phyloP scores from a whole-genome alignment of 768 basidiomycete genomes.

The Tephrocybe rancida region DNA sequence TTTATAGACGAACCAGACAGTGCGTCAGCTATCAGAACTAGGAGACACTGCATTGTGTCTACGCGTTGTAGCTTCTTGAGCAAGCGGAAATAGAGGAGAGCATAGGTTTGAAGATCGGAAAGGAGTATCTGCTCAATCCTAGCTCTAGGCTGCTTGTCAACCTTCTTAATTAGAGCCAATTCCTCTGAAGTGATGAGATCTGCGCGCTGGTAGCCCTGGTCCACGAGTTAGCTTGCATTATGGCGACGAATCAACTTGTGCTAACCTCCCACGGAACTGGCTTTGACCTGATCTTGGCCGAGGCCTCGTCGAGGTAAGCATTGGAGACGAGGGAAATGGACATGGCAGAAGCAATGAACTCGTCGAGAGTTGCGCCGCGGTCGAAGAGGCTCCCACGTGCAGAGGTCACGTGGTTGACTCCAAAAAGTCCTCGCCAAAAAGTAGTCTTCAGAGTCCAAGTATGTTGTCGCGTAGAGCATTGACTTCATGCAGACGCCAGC shows the following conservation, averaged over 20 bases:
- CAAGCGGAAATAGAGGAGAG: constrained; percentile 85
- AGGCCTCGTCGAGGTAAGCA: constrained; percentile 83
- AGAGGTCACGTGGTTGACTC: constrained; percentile 9
- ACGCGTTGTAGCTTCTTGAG: constrained; percentile 82
- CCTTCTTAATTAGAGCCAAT: constrained; percentile 84
- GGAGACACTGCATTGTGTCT: constrained; percentile 86
- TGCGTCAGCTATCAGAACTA: constrained; percentile 89
- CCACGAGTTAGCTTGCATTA: constrained; percentile 16
- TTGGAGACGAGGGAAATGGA: constrained; percentile 79
- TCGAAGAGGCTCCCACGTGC: constrained; percentile 12
- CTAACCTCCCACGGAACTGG: constrained; percentile 96
- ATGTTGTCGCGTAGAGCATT: constrained; percentile 37
- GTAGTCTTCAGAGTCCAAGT: not conserved
- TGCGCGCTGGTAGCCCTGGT: constrained; percentile 92
- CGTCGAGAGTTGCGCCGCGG: not conserved
- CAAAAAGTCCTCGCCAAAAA: constrained; percentile 5
- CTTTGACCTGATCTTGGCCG: constrained; percentile 86
- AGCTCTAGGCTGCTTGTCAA: constrained; percentile 77
- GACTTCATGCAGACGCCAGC: constrained; percentile 30
- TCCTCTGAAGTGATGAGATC: constrained; percentile 89
- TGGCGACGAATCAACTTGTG: not conserved
- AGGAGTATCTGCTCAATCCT: constrained; percentile 78
- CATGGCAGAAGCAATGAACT: constrained; percentile 41
- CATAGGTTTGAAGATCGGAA: constrained; percentile 83
- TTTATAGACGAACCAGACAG: constrained; percentile 59